A percentile compares a stretch with the other conserved stretches of the same genome.
phyloP scores from a whole-genome alignment of 352 stramenopile genomes.

The Elongisporangium anandrum region DNA sequence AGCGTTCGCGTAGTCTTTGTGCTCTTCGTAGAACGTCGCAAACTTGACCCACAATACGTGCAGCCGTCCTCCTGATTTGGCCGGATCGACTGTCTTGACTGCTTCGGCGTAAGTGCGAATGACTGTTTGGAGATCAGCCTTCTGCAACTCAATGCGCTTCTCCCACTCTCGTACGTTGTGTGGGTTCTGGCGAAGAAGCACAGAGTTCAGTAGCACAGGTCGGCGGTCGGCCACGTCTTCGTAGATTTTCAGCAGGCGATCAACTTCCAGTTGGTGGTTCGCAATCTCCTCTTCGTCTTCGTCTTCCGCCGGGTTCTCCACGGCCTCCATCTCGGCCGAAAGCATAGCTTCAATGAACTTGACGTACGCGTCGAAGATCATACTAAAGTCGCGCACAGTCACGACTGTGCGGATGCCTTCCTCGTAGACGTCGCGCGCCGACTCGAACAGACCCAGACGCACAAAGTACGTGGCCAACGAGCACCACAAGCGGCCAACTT shows the following conservation, averaged over 20 bases:
- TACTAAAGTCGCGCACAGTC: slow-evolving; percentile 95
- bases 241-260: slow-evolving; percentile 83
- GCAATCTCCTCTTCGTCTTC: slow-evolving; percentile 52
- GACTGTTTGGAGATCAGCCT: slow-evolving; percentile 47
- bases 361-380: slow-evolving; percentile 98
- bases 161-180: slow-evolving; percentile 98
- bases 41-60: slow-evolving; percentile 93
- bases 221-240: slow-evolving; percentile 93
- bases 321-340: slow-evolving; percentile 93
- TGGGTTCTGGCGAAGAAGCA: slow-evolving; percentile 98
- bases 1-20: slow-evolving; percentile 90
- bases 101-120: slow-evolving; percentile 89
- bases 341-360: slow-evolving; percentile 98
- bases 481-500: slow-evolving; percentile 97
- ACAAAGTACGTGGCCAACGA: slow-evolving; percentile 98
- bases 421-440: slow-evolving; percentile 96
- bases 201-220: slow-evolving; percentile 92
- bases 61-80: slow-evolving; percentile 83
- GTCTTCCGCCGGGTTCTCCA: slow-evolving; percentile 40
- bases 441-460: slow-evolving; percentile 95
- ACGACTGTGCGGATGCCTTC: slow-evolving; percentile 71
- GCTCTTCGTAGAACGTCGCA: slow-evolving; percentile 93
- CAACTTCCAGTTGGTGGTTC: slow-evolving; percentile 64
- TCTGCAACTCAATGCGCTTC: slow-evolving; percentile 90
- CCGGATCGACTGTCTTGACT: slow-evolving; percentile 90